Conservation (phyloP, 345 rosid genomes). For the Syzygium jambos region DNA sequence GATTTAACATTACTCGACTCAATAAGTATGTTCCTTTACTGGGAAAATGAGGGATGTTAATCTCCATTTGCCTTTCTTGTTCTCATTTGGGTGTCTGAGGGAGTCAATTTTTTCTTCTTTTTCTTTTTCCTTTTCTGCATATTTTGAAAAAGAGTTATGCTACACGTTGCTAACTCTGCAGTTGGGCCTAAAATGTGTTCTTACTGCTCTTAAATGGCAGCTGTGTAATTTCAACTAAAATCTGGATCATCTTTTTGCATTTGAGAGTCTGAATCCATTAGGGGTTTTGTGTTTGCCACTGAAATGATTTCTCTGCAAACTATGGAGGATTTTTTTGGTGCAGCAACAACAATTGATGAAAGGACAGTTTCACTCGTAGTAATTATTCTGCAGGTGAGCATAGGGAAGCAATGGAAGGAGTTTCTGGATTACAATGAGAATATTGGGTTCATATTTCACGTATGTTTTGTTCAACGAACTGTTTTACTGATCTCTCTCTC, state of each 20-base stretch:
- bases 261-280: not conserved
- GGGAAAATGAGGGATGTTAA: not conserved
- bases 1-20: not conserved
- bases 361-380: not conserved
- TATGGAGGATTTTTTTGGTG: not conserved
- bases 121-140: not conserved
- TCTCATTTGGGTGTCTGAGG: not conserved
- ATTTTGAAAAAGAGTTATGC: not conserved
- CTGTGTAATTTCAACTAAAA: not conserved
- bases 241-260: not conserved
- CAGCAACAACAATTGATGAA: not conserved
- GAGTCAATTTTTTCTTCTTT: not conserved
- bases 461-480: conserved; percentile 15
- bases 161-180: not conserved
- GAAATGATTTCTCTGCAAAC: not conserved
- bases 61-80: not conserved
- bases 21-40: not conserved
- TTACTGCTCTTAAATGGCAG: not conserved
- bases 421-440: conserved; percentile 55
- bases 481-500: not conserved
- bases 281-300: not conserved
- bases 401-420: conserved; percentile 92
- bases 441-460: conserved; percentile 83
- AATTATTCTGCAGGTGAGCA: conserved; percentile 47
- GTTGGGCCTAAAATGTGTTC: not conserved